Evolutionary conservation across 116 monocot species (phyloP).

Genomic region (Dioscorea cayenensis): DNA sequence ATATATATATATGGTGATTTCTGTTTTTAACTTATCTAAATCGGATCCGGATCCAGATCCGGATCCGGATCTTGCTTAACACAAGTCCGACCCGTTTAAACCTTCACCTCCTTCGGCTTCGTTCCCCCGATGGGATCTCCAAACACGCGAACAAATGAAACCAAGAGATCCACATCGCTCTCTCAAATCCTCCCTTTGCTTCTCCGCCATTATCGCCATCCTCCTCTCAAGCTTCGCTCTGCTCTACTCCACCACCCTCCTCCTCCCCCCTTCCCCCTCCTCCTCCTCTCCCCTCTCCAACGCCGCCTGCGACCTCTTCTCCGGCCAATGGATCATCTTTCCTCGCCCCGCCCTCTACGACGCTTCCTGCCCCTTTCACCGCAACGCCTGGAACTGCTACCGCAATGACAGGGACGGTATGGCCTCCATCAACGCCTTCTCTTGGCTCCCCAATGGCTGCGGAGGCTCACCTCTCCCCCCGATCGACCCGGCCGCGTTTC

Average conservation of each 20-base stretch:
- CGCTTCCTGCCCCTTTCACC: constrained; percentile 78
- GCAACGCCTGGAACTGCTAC: constrained; percentile 90
- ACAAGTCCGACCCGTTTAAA: too few species aligned
- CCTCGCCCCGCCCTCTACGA: constrained; percentile 38
- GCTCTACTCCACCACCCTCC: constrained; percentile 9
- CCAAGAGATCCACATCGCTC: not conserved
- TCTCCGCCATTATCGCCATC: not conserved
- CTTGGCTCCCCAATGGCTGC: constrained; percentile 56
- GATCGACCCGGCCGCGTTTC: constrained; percentile 50
- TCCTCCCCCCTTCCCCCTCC: constrained; percentile 1
- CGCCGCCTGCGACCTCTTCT: constrained; percentile 20
- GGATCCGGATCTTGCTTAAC: too few species aligned
- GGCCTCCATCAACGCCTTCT: constrained; percentile 49
- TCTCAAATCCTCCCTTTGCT: not conserved
- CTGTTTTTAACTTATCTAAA: too few species aligned
- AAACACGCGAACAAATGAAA: not conserved
- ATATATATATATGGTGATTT: too few species aligned
- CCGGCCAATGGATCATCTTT: constrained; percentile 44
- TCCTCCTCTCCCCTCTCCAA: not conserved
- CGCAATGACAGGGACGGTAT: constrained; percentile 43
- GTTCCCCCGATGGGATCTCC: too few species aligned
- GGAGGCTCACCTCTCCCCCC: constrained; percentile 18
- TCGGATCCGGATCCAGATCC: too few species aligned
- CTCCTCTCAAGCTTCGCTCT: not conserved
- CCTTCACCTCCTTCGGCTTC: too few species aligned